Evolutionary conservation across 805 yeast genomes (phyloP).

Genomic region (Brettanomyces nanus): DNA sequence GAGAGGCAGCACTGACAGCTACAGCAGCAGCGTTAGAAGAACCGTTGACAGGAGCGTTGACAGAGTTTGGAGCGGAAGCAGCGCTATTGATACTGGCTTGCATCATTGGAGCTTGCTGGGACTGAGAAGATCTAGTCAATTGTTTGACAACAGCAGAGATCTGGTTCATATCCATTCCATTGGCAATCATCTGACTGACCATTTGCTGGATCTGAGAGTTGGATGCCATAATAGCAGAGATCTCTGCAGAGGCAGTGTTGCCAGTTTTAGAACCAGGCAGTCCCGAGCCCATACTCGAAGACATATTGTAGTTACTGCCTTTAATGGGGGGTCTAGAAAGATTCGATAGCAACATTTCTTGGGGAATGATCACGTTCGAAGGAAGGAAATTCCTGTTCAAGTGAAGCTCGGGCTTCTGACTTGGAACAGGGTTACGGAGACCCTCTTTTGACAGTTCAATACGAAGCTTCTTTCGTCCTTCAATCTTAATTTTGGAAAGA

Average conservation of each 20-base stretch:
- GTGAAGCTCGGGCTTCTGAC: constrained; percentile 34
- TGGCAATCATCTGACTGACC: constrained; percentile 28
- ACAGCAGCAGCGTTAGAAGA: neutral
- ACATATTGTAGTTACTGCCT: neutral
- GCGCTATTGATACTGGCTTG: neutral
- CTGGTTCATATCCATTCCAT: constrained; percentile 29
- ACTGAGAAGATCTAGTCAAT: constrained; percentile 11
- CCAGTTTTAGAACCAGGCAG: constrained; percentile 1
- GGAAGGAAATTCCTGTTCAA: constrained; percentile 44
- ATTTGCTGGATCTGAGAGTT: constrained; percentile 26
- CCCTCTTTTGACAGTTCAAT: constrained; percentile 60
- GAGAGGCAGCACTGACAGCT: neutral
- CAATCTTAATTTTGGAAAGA: constrained; percentile 36
- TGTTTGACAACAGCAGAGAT: constrained; percentile 23
- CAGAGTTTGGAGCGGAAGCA: neutral
- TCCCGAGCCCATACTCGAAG: constrained; percentile 4
- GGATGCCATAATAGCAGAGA: constrained; percentile 19
- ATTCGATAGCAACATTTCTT: constrained; percentile 29
- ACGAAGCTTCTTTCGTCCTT: constrained; percentile 40
- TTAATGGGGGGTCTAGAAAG: neutral
- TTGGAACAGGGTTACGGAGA: constrained; percentile 29
- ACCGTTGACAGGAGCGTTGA: neutral
- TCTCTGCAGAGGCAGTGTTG: constrained; percentile 9
- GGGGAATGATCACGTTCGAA: constrained; percentile 48
- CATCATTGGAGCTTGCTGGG: constrained; percentile 1